phyloP scores from a whole-genome alignment of 1,284 basidiomycete genomes.

The Vanrija sp. region DNA sequence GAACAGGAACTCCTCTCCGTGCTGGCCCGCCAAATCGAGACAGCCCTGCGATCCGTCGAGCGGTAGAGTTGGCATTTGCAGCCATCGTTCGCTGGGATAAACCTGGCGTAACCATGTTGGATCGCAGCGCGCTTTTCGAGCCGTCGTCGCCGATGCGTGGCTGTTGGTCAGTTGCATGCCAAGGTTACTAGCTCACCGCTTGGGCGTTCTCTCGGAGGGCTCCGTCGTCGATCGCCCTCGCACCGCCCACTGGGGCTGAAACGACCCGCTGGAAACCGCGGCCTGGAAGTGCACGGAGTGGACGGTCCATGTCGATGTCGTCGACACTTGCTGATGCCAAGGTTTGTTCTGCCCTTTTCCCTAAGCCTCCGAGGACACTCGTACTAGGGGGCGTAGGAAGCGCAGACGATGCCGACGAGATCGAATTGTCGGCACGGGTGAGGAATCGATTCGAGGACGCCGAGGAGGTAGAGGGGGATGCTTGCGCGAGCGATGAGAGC shows the following conservation, averaged over 20 bases:
- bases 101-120: constrained; percentile 30
- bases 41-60: constrained; percentile 29
- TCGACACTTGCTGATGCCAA: not conserved
- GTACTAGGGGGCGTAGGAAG: not conserved
- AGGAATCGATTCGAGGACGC: constrained; percentile 26
- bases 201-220: too few relatives aligned
- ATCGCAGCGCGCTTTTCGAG: not conserved
- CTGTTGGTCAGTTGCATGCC: not conserved
- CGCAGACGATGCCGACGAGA: constrained; percentile 24
- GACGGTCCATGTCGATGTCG: not conserved
- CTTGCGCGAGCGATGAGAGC: constrained; percentile 4
- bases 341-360: too few relatives aligned
- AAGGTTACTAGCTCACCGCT: not conserved
- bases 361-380: too few relatives aligned
- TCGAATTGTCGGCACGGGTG: constrained; percentile 22
- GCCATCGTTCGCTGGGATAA: constrained; percentile 26
- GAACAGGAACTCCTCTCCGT: constrained; percentile 24
- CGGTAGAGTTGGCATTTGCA: constrained; percentile 24
- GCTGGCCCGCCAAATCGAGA: constrained; percentile 45
- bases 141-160: not conserved
- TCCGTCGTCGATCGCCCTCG: not conserved
- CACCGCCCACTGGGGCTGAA: constrained; percentile 25
- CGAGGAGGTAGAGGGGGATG: constrained; percentile 24
- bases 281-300: constrained; percentile 9
- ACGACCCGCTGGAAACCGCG: constrained; percentile 31